Evolutionary conservation across 2,329 filamentous ascomycete species (phyloP).

Genomic region (Eurotiales sp.): DNA sequence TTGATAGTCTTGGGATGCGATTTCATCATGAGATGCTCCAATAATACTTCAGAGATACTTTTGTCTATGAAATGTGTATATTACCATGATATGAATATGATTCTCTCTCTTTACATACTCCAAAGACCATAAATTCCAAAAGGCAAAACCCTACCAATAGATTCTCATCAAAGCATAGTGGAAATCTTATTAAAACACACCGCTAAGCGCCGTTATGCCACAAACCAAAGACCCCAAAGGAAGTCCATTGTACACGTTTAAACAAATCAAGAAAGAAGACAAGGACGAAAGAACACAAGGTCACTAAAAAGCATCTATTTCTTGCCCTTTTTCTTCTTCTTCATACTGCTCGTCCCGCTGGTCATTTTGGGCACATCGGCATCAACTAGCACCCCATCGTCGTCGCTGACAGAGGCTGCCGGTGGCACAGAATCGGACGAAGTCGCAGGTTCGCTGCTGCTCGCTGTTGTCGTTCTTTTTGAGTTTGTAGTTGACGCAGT

Average conservation of each 20-base stretch:
- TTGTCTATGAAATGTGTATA: conserved; percentile 4
- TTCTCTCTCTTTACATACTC: background rate
- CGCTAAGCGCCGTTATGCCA: conserved; percentile 5
- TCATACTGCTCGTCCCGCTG: conserved; percentile 27
- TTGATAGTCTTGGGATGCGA: conserved; percentile 21
- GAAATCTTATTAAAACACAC: background rate
- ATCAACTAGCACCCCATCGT: conserved; percentile 77
- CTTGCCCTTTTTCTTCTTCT: conserved; percentile 49
- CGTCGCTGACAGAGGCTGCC: conserved; percentile 50
- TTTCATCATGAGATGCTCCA: conserved; percentile 5
- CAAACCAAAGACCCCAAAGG: background rate
- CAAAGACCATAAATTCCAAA: background rate
- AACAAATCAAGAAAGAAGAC: background rate
- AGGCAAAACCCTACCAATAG: background rate
- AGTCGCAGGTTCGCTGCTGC: conserved; percentile 15
- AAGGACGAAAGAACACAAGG: background rate
- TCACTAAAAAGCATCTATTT: conserved; percentile 33
- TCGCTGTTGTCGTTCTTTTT: background rate
- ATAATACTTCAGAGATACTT: background rate
- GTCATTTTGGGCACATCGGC: conserved; percentile 45
- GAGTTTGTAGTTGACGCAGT: conserved; percentile 8
- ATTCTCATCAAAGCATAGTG: background rate
- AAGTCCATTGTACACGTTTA: conserved; percentile 11
- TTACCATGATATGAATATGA: background rate
- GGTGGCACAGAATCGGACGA: conserved; percentile 14